A percentile compares a stretch with the other conserved stretches of the same genome.
These are phyloP conservation scores for Rhynchosporium graminicola DNA, from an alignment of 2,329 filamentous ascomycete genomes.

Conservation along the genomic window DNA sequence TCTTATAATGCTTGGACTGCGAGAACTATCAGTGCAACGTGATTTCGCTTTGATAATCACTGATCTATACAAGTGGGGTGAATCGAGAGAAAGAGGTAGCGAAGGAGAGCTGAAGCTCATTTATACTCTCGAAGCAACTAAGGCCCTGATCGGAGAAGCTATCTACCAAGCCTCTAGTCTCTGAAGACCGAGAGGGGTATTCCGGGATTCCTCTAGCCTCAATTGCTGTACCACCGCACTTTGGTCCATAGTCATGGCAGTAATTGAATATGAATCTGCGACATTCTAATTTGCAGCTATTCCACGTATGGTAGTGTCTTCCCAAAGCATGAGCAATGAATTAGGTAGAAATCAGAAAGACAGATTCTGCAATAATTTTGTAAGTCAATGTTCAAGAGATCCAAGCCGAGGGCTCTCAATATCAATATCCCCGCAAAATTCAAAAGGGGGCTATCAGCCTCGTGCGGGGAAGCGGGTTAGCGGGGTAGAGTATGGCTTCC, in stretches of 20 bases:
- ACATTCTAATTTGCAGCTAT: no score
- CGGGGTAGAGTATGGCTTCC: neutral
- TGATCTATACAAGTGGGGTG: neutral
- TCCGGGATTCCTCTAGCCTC: neutral
- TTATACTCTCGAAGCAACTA: neutral
- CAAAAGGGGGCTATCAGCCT: slow-evolving; percentile 15
- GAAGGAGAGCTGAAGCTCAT: neutral
- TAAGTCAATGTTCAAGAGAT: neutral
- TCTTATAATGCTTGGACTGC: neutral
- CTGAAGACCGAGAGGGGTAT: neutral
- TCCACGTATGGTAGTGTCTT: no score
- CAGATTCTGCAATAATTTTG: neutral
- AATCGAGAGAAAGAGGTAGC: neutral
- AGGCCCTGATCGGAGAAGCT: neutral
- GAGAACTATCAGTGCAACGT: neutral
- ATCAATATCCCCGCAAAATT: neutral
- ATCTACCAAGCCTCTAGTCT: no score
- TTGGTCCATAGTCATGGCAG: no score
- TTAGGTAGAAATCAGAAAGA: no score
- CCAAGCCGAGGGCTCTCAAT: neutral
- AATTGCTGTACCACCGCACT: neutral
- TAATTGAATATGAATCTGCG: no score
- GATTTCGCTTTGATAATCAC: neutral
- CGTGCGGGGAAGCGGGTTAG: slow-evolving; percentile 14
- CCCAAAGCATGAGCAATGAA: no score